These are phyloP conservation scores for Pyrrhoderma lamaoense DNA, from an alignment of 1,284 basidiomycete species.

Conservation along the genomic window DNA sequence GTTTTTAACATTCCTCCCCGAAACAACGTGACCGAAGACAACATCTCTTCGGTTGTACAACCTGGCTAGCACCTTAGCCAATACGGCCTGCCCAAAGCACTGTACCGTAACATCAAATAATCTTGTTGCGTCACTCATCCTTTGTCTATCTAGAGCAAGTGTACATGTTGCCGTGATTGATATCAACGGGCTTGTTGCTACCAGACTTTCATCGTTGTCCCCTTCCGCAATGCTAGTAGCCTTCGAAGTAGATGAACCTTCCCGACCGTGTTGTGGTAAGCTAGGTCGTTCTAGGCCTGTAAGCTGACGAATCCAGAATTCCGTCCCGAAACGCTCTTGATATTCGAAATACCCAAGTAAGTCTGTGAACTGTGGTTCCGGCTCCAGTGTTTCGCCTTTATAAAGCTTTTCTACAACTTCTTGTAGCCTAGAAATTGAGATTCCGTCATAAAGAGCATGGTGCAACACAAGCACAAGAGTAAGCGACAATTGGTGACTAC, in stretches of 20 bases:
- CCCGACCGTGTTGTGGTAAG: conserved; percentile 15
- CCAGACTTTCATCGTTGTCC: too few species aligned
- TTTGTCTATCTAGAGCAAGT: conserved; percentile 7
- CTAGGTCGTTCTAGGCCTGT: conserved; percentile 23
- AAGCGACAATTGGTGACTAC: background rate
- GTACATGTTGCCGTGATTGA: background rate
- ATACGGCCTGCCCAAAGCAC: conserved; percentile 36
- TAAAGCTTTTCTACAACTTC: conserved; percentile 31
- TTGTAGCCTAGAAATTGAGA: conserved; percentile 34
- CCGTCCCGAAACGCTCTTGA: conserved; percentile 34
- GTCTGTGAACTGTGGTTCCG: conserved; percentile 30
- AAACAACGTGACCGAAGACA: conserved; percentile 43
- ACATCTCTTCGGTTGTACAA: conserved; percentile 31
- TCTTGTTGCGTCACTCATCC: conserved; percentile 19
- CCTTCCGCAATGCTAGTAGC: too few species aligned
- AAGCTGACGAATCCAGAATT: conserved; percentile 35
- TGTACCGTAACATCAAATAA: conserved; percentile 29
- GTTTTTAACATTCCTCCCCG: conserved; percentile 36
- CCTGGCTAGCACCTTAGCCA: conserved; percentile 35
- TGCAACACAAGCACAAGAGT: conserved; percentile 39
- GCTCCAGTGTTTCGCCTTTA: conserved; percentile 19
- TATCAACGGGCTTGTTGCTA: too few species aligned
- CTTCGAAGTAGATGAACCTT: conserved; percentile 8
- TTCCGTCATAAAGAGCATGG: conserved; percentile 46
- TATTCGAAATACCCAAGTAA: conserved; percentile 28